Evolutionary conservation across 2,329 filamentous ascomycete species (phyloP).

Genomic region (Trichoderma sp.): DNA sequence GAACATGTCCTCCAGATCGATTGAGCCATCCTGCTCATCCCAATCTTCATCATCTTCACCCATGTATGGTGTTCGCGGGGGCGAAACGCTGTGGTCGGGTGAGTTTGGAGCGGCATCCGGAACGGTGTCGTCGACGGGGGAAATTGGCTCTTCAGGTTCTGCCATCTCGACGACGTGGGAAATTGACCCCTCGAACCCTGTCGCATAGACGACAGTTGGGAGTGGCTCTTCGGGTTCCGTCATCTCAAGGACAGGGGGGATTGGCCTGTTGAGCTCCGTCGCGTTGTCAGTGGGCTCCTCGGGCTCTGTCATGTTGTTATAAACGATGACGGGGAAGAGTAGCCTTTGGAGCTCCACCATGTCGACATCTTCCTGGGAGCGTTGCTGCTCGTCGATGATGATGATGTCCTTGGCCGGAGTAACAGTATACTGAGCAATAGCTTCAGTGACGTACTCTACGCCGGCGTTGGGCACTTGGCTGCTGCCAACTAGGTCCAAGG

Average conservation of each 20-base stretch:
- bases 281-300: constrained; percentile 10
- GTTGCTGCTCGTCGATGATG: constrained; percentile 17
- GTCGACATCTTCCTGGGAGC: constrained; percentile 7
- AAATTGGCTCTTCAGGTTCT: constrained; percentile 2
- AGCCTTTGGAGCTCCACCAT: constrained; percentile 18
- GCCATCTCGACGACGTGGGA: constrained; percentile 2
- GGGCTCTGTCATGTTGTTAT: constrained; percentile 17
- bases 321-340: constrained; percentile 2
- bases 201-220: constrained; percentile 8
- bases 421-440: constrained; percentile 19
- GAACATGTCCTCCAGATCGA: not conserved
- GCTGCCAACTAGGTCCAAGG: constrained; percentile 2
- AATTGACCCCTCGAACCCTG: not conserved
- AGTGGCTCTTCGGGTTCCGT: not conserved
- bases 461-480: not conserved
- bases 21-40: not conserved
- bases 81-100: not conserved
- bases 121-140: constrained; percentile 19
- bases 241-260: constrained; percentile 1
- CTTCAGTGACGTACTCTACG: constrained; percentile 21
- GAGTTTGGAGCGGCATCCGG: constrained; percentile 16
- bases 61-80: constrained; percentile 15
- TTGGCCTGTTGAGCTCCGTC: constrained; percentile 15
- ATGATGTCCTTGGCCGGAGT: not conserved
- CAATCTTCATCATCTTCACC: constrained; percentile 19